These are phyloP conservation scores for Pythium sukuiense DNA, from an alignment of 352 stramenopile species.

Conservation along the genomic window DNA sequence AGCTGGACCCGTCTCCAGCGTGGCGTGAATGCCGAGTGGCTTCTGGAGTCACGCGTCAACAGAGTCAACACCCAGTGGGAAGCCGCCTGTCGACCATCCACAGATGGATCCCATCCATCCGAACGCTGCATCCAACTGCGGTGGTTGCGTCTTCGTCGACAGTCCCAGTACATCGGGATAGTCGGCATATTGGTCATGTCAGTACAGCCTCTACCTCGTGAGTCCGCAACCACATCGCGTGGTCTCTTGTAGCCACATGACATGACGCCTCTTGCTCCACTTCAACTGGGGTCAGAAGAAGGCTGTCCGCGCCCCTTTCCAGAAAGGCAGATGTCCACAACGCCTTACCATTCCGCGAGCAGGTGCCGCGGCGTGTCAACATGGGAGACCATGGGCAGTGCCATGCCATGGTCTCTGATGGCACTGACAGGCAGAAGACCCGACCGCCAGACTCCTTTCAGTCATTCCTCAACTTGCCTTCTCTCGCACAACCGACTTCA, in stretches of 20 bases:
- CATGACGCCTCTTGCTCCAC: background rate
- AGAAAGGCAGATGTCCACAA: background rate
- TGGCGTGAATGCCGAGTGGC: background rate
- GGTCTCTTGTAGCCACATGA: background rate
- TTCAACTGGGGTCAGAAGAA: background rate
- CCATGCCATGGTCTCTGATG: too few relatives aligned
- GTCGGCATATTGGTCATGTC: background rate
- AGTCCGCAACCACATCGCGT: background rate
- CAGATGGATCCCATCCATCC: background rate
- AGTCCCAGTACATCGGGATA: background rate
- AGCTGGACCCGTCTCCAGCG: background rate
- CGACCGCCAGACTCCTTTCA: background rate
- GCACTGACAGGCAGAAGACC: background rate
- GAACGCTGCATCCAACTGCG: background rate
- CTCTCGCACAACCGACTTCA: background rate
- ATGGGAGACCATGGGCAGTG: background rate
- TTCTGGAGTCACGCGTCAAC: background rate
- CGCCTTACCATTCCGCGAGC: background rate
- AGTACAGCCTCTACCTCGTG: background rate
- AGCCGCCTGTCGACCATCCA: background rate
- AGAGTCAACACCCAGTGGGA: background rate
- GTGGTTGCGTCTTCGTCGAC: background rate
- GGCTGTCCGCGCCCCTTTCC: background rate
- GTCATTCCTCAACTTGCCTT: background rate
- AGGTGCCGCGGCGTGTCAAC: background rate